A percentile compares a stretch with the other conserved stretches of the same genome.
Conservation (phyloP, 345 rosid genomes). For the Alliaria petiolata region DNA sequence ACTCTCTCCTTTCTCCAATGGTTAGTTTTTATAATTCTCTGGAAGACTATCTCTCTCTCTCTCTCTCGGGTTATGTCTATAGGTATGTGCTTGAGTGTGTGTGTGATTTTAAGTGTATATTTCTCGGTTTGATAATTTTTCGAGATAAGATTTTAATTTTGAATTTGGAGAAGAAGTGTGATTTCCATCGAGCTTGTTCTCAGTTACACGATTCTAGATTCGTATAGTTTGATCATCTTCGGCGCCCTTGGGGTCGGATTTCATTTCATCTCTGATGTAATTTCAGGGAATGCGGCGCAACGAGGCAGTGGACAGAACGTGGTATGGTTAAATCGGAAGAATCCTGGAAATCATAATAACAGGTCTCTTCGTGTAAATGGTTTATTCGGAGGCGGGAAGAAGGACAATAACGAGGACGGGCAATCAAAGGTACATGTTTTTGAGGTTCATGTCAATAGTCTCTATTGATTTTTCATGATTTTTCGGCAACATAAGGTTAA, state of each 20-base stretch:
- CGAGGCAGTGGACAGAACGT: conserved; percentile 38
- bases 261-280: not conserved
- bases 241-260: not conserved
- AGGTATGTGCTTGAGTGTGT: not conserved
- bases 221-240: not conserved
- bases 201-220: not conserved
- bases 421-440: conserved; percentile 57
- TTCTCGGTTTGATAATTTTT: not conserved
- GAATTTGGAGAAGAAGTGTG: not conserved
- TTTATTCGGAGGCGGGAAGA: conserved; percentile 80
- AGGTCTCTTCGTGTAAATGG: conserved; percentile 51
- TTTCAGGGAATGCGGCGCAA: conserved; percentile 47
- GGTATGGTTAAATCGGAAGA: conserved; percentile 32
- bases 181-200: not conserved
- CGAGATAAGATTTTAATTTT: not conserved
- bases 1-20: conserved; percentile 34
- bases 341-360: not conserved
- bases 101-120: not conserved
- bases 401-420: conserved; percentile 51
- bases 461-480: too few relatives aligned
- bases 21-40: conserved; percentile 33
- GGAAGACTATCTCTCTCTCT: not conserved
- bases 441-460: not conserved
- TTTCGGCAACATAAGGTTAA: too few relatives aligned
- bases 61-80: not conserved